These are phyloP conservation scores for Nicotiana otophora DNA, from an alignment of 257 asterid genomes.

Conservation along the genomic window DNA sequence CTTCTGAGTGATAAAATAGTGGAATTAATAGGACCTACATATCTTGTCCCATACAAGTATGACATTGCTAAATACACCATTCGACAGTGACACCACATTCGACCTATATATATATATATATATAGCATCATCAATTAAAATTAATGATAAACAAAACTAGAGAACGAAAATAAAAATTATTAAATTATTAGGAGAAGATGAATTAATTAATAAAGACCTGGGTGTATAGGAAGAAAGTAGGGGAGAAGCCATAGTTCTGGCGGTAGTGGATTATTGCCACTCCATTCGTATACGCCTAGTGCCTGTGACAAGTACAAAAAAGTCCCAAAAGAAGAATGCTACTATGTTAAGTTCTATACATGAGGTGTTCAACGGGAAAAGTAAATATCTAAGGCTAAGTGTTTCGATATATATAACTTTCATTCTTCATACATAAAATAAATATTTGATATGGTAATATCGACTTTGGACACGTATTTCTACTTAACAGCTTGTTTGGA, in stretches of 20 bases:
- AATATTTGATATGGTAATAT: too few species aligned
- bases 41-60: constrained; percentile 49
- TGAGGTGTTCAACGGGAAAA: too few species aligned
- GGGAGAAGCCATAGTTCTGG: constrained; percentile 88
- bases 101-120: constrained; percentile 29
- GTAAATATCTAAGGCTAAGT: too few species aligned
- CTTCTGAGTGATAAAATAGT: constrained; percentile 40
- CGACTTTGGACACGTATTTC: too few species aligned
- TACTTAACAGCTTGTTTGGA: too few species aligned
- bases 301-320: constrained; percentile 28
- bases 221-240: constrained; percentile 58
- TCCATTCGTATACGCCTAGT: constrained; percentile 75
- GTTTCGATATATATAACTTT: too few species aligned
- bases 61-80: constrained; percentile 68
- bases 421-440: too few species aligned
- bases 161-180: not conserved
- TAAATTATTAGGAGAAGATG: not conserved
- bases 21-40: constrained; percentile 34
- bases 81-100: constrained; percentile 81
- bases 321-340: not conserved
- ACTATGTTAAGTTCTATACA: not conserved
- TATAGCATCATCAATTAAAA: not conserved
- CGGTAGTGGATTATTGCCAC: constrained; percentile 65
- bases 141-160: not conserved
- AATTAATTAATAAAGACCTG: constrained; percentile 36